Conservation (phyloP, 2,329 filamentous ascomycete species). For the Pseudogymnoascus sp. region DNA sequence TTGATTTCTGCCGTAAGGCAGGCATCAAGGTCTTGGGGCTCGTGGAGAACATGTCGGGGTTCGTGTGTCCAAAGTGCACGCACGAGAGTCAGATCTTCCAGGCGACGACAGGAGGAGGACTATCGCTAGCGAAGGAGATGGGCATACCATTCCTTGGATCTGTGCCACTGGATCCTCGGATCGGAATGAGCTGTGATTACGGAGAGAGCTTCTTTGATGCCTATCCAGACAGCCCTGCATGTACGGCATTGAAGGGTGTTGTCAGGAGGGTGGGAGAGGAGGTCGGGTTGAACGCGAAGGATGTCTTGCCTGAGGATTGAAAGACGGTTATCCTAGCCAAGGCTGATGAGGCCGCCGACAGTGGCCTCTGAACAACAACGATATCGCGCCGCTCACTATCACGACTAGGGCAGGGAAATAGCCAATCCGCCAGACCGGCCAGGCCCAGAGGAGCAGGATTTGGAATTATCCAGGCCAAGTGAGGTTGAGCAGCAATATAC, state of each 20-base stretch:
- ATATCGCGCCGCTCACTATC: not conserved
- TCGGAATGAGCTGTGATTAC: constrained; percentile 94
- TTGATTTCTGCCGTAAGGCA: constrained; percentile 94
- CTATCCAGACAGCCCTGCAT: constrained; percentile 88
- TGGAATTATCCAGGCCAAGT: not conserved
- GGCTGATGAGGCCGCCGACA: not conserved
- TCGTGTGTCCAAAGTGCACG: constrained; percentile 88
- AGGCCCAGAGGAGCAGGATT: not conserved
- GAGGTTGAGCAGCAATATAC: not conserved
- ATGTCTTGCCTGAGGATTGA: constrained; percentile 31
- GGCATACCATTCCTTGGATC: constrained; percentile 79
- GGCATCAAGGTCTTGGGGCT: constrained; percentile 80
- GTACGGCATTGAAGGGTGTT: constrained; percentile 69
- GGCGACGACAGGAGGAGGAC: constrained; percentile 82
- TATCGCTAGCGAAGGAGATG: constrained; percentile 73
- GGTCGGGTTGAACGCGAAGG: constrained; percentile 53
- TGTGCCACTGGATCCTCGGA: constrained; percentile 85
- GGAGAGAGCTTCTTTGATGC: constrained; percentile 95
- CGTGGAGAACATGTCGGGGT: constrained; percentile 97
- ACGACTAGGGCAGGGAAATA: not conserved
- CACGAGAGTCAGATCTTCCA: constrained; percentile 79
- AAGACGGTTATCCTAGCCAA: not conserved
- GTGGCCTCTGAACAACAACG: not conserved
- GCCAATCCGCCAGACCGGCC: not conserved
- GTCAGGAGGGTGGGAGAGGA: constrained; percentile 63